A percentile compares a stretch with the other conserved stretches of the same genome.
These are phyloP conservation scores for Coemansia asiatica DNA, from an alignment of 192 early-diverging fungal species.

Conservation along the genomic window DNA sequence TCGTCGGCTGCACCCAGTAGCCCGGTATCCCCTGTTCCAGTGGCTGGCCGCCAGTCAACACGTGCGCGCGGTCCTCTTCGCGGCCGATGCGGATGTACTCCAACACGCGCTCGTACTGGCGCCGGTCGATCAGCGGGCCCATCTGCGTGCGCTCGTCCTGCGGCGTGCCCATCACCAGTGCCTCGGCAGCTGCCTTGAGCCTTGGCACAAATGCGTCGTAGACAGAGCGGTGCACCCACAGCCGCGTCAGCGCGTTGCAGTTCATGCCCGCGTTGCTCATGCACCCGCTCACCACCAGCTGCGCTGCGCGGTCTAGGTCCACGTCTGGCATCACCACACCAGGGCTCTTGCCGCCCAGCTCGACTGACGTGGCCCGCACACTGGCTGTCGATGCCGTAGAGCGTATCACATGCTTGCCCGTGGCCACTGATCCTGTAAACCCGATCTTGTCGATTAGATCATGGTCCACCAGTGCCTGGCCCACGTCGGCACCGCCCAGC, in stretches of 20 bases:
- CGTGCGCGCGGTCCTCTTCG: constrained; percentile 22
- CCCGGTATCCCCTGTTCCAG: constrained; percentile 14
- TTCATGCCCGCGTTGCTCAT: constrained; percentile 72
- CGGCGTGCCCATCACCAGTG: constrained; percentile 25
- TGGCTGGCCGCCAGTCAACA: constrained; percentile 41
- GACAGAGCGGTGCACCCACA: constrained; percentile 68
- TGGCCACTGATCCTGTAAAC: constrained; percentile 59
- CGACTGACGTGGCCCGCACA: constrained; percentile 54
- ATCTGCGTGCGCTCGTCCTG: constrained; percentile 32
- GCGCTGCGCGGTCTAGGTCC: constrained; percentile 51
- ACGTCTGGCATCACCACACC: constrained; percentile 58
- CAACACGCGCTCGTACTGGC: constrained; percentile 59
- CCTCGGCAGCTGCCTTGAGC: constrained; percentile 50
- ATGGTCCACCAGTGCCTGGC: constrained; percentile 53
- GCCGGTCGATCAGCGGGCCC: constrained; percentile 58
- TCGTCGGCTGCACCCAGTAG: constrained; percentile 61
- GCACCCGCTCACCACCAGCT: constrained; percentile 49
- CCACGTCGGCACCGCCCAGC: constrained; percentile 53
- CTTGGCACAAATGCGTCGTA: constrained; percentile 64
- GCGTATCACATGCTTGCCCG: constrained; percentile 57
- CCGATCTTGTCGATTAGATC: constrained; percentile 55
- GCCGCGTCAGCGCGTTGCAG: constrained; percentile 71
- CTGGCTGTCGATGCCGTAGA: constrained; percentile 47
- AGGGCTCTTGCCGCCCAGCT: constrained; percentile 63
- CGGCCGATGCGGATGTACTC: constrained; percentile 53